Evolutionary conservation across 1,139 yeast species (phyloP), one percentile per base, ranked within the genome.

Genomic region (Pichia sp.): DNA sequence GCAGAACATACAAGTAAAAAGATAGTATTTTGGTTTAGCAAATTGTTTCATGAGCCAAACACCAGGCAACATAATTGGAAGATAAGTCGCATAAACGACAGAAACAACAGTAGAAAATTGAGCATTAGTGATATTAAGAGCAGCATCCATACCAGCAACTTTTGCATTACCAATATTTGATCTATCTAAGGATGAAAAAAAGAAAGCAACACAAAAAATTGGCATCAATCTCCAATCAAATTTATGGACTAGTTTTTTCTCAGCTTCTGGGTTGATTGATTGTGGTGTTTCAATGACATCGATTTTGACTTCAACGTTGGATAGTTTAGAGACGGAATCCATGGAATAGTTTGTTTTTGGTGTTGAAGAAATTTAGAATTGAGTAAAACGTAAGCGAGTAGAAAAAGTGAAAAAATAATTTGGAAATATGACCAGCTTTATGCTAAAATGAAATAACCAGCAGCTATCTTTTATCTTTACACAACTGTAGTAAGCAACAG

Each of bases 141-240:
- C 62, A 26, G 43, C 52, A 31, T 40, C 46, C 50, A 60, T 47
- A 3, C 57, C 58, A n/a, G 57, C 59, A 26, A 59, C 56, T 29
- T 54, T 49, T 8, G 62, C 63, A 47, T 56, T 57, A 11, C 56
- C 57, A 35, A 53, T 53, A 40, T 52, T 53, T 26, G 56, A 47
- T 28, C 55, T 39, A 43, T 53, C 56, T 44, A 53, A 40, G 8
- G 52, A 50, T 3, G 55, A 52, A 43, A 48, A 45, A 25, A 48
- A 50, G 33, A 45, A 48, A 40, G 39, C 40, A n/a, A 45, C 41
- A n/a, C 43, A 42, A 45, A 48, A 48, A 36, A 48, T 44, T 31
- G 51, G 51, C 51, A 48, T 48, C 34, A 48, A 41, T 30, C 46
- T 37, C 45, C 48, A 44, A 28, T 48, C 51, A 33, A 48, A 44